phyloP scores from a whole-genome alignment of 768 basidiomycete species.

The Candolleomyces eurysporus region DNA sequence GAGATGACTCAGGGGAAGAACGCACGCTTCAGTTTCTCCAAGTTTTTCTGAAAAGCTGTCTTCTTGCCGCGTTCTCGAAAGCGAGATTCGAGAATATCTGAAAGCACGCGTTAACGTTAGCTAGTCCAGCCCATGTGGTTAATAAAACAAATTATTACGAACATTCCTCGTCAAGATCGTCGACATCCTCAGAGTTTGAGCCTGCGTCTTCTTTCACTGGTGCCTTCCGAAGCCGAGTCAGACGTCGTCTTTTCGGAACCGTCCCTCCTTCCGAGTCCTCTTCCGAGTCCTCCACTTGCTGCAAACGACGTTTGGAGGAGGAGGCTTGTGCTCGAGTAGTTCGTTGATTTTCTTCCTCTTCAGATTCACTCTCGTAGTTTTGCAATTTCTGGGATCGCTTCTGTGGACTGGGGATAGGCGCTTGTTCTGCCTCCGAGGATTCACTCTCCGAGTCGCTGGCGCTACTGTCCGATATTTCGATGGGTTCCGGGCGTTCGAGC shows the following conservation, averaged over 20 bases:
- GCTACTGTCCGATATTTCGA: conserved; percentile 7
- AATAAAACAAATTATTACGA: conserved; percentile 4
- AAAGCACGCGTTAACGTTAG: background rate
- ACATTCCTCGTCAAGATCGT: conserved; percentile 10
- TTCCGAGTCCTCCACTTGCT: background rate
- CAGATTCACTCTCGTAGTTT: background rate
- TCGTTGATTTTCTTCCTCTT: conserved; percentile 4
- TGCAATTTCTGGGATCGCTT: conserved; percentile 11
- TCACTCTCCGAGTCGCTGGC: background rate
- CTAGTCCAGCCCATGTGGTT: background rate
- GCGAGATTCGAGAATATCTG: conserved; percentile 64
- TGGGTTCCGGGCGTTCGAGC: conserved; percentile 38
- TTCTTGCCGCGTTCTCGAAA: conserved; percentile 54
- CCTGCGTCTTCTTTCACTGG: conserved; percentile 43
- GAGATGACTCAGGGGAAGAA: conserved; percentile 1
- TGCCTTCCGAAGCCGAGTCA: background rate
- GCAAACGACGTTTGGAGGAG: background rate
- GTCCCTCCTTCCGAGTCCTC: conserved; percentile 17
- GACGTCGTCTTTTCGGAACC: background rate
- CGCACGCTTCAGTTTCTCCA: conserved; percentile 68
- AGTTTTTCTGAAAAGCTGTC: conserved; percentile 57
- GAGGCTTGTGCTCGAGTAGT: background rate
- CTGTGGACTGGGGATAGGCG: conserved; percentile 6
- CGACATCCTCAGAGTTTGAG: conserved; percentile 31
- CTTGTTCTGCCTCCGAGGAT: conserved; percentile 9